Evolutionary conservation across 1,284 basidiomycete species (phyloP), one percentile per base, ranked within the genome.

Genomic region (Cystobasidium pallidum): DNA sequence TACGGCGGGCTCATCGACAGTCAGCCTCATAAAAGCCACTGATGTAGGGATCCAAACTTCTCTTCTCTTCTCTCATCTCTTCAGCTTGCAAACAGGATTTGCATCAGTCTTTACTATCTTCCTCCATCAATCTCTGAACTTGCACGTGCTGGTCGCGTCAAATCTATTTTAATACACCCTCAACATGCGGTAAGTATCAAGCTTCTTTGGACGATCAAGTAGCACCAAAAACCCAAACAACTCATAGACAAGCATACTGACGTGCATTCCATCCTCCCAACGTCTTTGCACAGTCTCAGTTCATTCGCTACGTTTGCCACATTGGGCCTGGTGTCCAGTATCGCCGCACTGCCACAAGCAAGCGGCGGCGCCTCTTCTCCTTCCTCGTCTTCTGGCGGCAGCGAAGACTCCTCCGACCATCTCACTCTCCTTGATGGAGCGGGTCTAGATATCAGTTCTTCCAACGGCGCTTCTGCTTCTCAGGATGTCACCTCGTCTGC

Each of bases 91-190:
- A n/a, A n/a, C n/a, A n/a, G n/a, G n/a, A n/a, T n/a, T n/a, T n/a
- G n/a, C 52, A 54, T 54, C 52, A 13, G 26, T 54, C 19, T 24
- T 19, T 8, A n/a, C 24, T 32, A 57, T 7, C 11, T 11, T 17
- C 54, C 4, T 34, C 54, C 19, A 19, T 10, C 54, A 57, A 19
- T 34, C 26, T 57, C 32, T 32, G 10, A 28, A 61, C 17, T 61
- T 45, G 21, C 58, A 61, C 36, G 58, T 61, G 58, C 58, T 15
- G 58, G 58, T 61, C 58, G 41, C 54, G 54, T 57, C 39, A 43
- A 17, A 43, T 21, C 57, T n/a, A n/a, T 39, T 61, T 61, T 26
- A 2, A 8, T 43, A 2, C 34, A 21, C 17, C 45, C 30, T 45
- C 36, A 61, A 24, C 39, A 61, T 61, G 58, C 58, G 58, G 58